These are phyloP conservation scores for Zygosaccharomyces siamensis DNA, from an alignment of 805 yeast genomes.

Conservation along the genomic window DNA sequence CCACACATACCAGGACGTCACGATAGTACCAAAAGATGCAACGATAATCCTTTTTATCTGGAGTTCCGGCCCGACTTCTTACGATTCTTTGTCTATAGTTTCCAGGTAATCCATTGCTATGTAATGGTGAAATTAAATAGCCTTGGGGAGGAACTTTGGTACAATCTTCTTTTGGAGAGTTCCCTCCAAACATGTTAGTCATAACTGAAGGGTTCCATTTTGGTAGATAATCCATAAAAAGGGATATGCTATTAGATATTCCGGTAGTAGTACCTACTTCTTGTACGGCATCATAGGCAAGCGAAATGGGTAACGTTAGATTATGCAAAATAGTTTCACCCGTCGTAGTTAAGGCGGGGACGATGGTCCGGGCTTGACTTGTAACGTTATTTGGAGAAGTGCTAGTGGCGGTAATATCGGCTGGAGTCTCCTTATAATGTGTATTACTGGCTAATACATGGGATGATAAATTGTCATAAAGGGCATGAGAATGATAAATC, in stretches of 20 bases:
- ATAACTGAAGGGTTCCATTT: slow-evolving; percentile 13
- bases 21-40: slow-evolving; percentile 32
- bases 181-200: background rate
- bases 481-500: slow-evolving; percentile 30
- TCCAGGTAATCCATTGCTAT: slow-evolving; percentile 22
- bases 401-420: slow-evolving; percentile 4
- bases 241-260: slow-evolving; percentile 29
- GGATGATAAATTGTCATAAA: slow-evolving; percentile 27
- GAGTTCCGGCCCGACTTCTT: slow-evolving; percentile 15
- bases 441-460: slow-evolving; percentile 30
- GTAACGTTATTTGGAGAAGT: background rate
- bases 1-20: slow-evolving; percentile 24
- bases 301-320: slow-evolving; percentile 29
- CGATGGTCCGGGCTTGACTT: background rate
- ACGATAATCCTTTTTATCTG: slow-evolving; percentile 15
- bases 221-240: slow-evolving; percentile 30
- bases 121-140: slow-evolving; percentile 30
- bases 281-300: slow-evolving; percentile 35
- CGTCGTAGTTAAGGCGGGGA: background rate
- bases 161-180: background rate
- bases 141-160: slow-evolving; percentile 17
- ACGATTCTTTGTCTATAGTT: slow-evolving; percentile 24
- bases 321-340: slow-evolving; percentile 27
- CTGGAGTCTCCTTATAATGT: slow-evolving; percentile 23
- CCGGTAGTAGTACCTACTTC: slow-evolving; percentile 35